Evolutionary conservation across 2,329 filamentous ascomycete species (phyloP).

Genomic region (Pseudocercospora fuligena): DNA sequence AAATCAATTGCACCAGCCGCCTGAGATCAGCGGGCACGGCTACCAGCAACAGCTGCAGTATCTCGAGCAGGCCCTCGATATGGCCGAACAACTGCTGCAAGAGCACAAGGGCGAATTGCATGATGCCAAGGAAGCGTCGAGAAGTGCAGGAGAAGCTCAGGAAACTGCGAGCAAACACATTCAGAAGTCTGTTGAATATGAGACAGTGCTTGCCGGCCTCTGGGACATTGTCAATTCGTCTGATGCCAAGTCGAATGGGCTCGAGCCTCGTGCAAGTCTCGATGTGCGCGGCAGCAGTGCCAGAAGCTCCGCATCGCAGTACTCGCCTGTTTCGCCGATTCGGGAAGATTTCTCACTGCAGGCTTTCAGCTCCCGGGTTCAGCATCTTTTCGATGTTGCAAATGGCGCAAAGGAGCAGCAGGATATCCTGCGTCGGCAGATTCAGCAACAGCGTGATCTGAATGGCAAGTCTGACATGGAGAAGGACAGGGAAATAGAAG

Average conservation of each 20-base stretch:
- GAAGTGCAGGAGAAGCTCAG: slow-evolving; percentile 30
- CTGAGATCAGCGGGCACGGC: slow-evolving; percentile 60
- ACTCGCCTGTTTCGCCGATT: slow-evolving; percentile 24
- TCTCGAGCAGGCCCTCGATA: slow-evolving; percentile 63
- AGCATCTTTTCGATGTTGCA: slow-evolving; percentile 77
- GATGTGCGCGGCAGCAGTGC: slow-evolving; percentile 56
- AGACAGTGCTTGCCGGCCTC: slow-evolving; percentile 55
- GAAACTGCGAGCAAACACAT: slow-evolving; percentile 30
- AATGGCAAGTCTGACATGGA: slow-evolving; percentile 81
- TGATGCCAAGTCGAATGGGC: slow-evolving; percentile 31
- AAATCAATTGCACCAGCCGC: slow-evolving; percentile 61
- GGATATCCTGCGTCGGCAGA: slow-evolving; percentile 83
- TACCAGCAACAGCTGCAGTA: slow-evolving; percentile 72
- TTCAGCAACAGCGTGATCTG: slow-evolving; percentile 92
- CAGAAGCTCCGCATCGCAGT: slow-evolving; percentile 29
- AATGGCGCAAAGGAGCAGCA: slow-evolving; percentile 84
- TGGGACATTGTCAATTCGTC: slow-evolving; percentile 58
- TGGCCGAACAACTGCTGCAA: slow-evolving; percentile 39
- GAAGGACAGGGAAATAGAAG: slow-evolving; percentile 43
- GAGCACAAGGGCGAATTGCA: slow-evolving; percentile 38
- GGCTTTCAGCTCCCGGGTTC: slow-evolving; percentile 78
- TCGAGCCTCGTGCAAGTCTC: slow-evolving; percentile 61
- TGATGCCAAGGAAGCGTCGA: slow-evolving; percentile 29
- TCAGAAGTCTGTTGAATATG: slow-evolving; percentile 60
- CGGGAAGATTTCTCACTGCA: slow-evolving; percentile 68